Evolutionary conservation across 495 filamentous ascomycete species (phyloP), one percentile per base, ranked within the genome.

Genomic region (Lasiosphaeriaceae sp.): DNA sequence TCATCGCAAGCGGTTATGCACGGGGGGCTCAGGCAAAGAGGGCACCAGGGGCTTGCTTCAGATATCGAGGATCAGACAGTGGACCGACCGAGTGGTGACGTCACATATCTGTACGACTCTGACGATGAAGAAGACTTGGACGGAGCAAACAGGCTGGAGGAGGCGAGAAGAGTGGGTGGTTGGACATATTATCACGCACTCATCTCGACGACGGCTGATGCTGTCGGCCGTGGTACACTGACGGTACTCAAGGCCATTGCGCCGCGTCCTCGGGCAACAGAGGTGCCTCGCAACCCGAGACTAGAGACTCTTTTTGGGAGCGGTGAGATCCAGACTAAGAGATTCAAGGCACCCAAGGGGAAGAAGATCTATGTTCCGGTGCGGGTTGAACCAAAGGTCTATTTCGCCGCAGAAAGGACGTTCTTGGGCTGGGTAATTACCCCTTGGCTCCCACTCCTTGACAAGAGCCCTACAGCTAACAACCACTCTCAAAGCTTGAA

Each of bases 381-480:
- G 44, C 85, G 94, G 51, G 91, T 98, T 47, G 94, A 98, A 74
- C 94, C 94, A 2, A 98, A 98, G 71, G 94, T 98, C 58, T 95
- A 92, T 72, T 96, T 98, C 62, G 94, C 94, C 22, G 91, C 90
- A 8, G 94, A 98, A 68, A 83, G 94, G 57, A 98, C 94, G 12
- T 98, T 96, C 73, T 81, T 98, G 58, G 88, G 90, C 37, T 98
- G 94, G 94, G 83, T 85, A 74, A 66, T 79, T 71, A 4, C 7
- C 46, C n/a, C 44, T 14, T 20, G 19, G 19, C 45, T 54, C 11
- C 41, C 43, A 29, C 29, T 47, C 9, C 11, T 39, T 34, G 11
- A 46, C 26, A 2, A 21, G 24, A 50, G 46, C 56, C 58, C 43
- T 22, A 46, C 22, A 24, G 62, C 56, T 69, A 47, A 71, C 61